A percentile compares a stretch with the other conserved stretches of the same genome.
phyloP scores from a whole-genome alignment of 2,329 filamentous ascomycete species.

The Fusarium chaquense region DNA sequence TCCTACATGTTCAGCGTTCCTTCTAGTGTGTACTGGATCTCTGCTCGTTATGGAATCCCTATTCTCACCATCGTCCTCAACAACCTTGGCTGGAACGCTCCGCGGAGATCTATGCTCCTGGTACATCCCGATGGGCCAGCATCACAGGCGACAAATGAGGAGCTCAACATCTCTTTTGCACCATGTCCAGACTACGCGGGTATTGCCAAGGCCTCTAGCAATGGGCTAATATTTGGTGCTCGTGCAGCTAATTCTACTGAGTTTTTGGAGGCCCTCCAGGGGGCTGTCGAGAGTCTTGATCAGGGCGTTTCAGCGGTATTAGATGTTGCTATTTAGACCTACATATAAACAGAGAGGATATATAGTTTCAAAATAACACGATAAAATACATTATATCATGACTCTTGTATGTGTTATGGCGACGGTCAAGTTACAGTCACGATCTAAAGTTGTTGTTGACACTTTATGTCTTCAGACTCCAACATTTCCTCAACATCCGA shows the following conservation, averaged over 20 bases:
- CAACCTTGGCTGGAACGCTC: constrained; percentile 26
- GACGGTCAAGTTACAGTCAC: background rate
- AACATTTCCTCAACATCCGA: background rate
- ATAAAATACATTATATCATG: background rate
- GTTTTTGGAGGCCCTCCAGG: background rate
- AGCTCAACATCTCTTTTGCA: constrained; percentile 21
- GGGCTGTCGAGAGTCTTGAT: constrained; percentile 8
- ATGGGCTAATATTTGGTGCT: constrained; percentile 5
- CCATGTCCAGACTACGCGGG: constrained; percentile 18
- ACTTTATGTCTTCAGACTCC: background rate
- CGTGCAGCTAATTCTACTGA: background rate
- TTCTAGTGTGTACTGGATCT: constrained; percentile 33
- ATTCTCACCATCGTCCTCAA: constrained; percentile 24
- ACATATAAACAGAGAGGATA: background rate
- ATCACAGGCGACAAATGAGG: constrained; percentile 6
- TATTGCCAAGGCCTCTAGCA: constrained; percentile 7
- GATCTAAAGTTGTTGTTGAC: background rate
- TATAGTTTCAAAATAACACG: background rate
- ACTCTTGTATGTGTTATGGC: too few species aligned
- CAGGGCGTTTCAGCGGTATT: constrained; percentile 10
- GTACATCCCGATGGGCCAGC: constrained; percentile 18
- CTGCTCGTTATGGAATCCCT: constrained; percentile 2
- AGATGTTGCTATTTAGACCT: constrained; percentile 8
- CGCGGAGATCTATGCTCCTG: background rate
- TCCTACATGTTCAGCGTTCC: constrained; percentile 30